Conservation (phyloP, 2,329 filamentous ascomycete species). For the Intubia oerlemansii region DNA sequence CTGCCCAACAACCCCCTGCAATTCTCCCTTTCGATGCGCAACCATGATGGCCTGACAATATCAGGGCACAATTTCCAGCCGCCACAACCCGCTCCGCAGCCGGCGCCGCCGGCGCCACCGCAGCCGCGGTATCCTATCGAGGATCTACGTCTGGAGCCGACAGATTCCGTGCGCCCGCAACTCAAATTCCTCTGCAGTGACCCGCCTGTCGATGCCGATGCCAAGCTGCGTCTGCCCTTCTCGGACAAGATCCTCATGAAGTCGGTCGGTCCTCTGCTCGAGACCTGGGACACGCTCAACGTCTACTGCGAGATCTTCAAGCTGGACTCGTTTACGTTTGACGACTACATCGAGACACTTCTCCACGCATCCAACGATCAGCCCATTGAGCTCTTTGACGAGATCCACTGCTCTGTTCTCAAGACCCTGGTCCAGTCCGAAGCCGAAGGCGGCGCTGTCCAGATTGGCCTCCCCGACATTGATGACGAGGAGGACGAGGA, state of each 20-base stretch:
- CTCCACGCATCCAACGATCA: conserved; percentile 50
- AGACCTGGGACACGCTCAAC: conserved; percentile 92
- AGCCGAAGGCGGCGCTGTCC: conserved; percentile 54
- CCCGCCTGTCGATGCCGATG: conserved; percentile 27
- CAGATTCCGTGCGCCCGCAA: conserved; percentile 45
- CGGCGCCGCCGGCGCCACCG: conserved; percentile 47
- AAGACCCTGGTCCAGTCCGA: conserved; percentile 68
- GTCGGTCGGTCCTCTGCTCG: conserved; percentile 66
- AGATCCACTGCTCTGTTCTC: conserved; percentile 78
- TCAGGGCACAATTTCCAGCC: conserved; percentile 19
- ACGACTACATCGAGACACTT: conserved; percentile 84
- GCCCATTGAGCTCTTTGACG: conserved; percentile 68
- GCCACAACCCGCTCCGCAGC: conserved; percentile 20
- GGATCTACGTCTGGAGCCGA: conserved; percentile 62
- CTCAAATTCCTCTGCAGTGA: conserved; percentile 59
- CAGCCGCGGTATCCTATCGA: conserved; percentile 90
- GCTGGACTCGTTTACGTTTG: conserved; percentile 91
- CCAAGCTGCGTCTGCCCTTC: conserved; percentile 17
- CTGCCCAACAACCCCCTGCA: conserved; percentile 25
- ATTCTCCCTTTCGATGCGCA: conserved; percentile 20
- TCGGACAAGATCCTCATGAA: conserved; percentile 52
- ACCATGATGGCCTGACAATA: conserved; percentile 14
- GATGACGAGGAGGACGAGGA: conserved; percentile 51
- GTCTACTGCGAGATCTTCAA: conserved; percentile 94
- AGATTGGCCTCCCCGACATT: conserved; percentile 57